A percentile compares a stretch with the other conserved stretches of the same genome.
Evolutionary conservation across 2,329 filamentous ascomycete species (phyloP).

Genomic region (Hypomyces perniciosus): DNA sequence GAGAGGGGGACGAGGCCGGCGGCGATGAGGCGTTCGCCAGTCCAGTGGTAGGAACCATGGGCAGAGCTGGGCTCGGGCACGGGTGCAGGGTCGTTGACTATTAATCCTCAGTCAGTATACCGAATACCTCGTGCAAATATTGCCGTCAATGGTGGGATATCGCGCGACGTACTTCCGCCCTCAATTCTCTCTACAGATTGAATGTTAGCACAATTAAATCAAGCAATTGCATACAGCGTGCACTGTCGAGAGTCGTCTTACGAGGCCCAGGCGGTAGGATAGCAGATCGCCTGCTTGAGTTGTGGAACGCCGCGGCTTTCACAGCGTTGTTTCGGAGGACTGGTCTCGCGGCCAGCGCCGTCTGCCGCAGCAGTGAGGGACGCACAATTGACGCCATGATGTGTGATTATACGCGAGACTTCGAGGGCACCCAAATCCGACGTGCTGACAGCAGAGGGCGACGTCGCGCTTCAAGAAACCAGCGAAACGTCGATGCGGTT

Average conservation of each 20-base stretch:
- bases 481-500: neutral
- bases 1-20: constrained; percentile 79
- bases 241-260: constrained; percentile 40
- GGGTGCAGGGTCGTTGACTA: constrained; percentile 80
- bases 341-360: constrained; percentile 35
- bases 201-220: constrained; percentile 36
- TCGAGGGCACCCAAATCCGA: neutral
- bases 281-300: constrained; percentile 66
- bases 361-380: constrained; percentile 50
- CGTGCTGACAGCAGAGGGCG: neutral
- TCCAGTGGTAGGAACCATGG: constrained; percentile 98
- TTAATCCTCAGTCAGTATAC: neutral
- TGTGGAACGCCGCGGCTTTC: constrained; percentile 78
- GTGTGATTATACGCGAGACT: neutral
- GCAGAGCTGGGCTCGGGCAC: constrained; percentile 66
- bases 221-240: neutral
- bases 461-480: neutral
- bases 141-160: neutral
- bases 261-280: constrained; percentile 84
- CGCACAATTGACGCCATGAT: constrained; percentile 53
- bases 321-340: constrained; percentile 32
- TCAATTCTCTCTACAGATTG: constrained; percentile 58
- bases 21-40: constrained; percentile 82
- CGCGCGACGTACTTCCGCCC: constrained; percentile 58
- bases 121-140: constrained; percentile 9